Conservation (phyloP, 2,329 filamentous ascomycete genomes). For the Fusarium sulawesiense region DNA sequence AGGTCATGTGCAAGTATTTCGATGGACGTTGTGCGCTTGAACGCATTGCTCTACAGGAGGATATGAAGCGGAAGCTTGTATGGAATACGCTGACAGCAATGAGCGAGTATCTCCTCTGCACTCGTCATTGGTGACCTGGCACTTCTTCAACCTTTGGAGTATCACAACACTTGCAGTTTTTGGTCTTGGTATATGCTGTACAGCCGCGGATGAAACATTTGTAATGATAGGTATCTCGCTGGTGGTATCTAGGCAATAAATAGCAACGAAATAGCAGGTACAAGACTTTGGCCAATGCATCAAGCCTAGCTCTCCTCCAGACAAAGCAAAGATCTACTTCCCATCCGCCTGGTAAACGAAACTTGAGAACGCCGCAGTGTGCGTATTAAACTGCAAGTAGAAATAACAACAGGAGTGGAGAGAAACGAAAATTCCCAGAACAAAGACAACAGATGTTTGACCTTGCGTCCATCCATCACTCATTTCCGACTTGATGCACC, state of each 20-base stretch:
- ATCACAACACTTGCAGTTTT: slow-evolving; percentile 2
- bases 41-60: slow-evolving; percentile 85
- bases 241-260: slow-evolving; percentile 45
- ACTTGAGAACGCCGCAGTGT: slow-evolving; percentile 10
- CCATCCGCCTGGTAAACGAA: slow-evolving; percentile 19
- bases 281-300: slow-evolving; percentile 46
- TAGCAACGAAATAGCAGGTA: slow-evolving; percentile 43
- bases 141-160: background rate
- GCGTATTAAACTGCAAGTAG: slow-evolving; percentile 26
- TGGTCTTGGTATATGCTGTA: background rate
- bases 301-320: slow-evolving; percentile 29
- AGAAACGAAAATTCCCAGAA: slow-evolving; percentile 31
- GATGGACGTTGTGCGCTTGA: slow-evolving; percentile 88
- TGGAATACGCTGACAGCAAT: slow-evolving; percentile 74
- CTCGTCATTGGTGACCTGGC: slow-evolving; percentile 73
- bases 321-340: slow-evolving; percentile 22
- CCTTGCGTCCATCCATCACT: slow-evolving; percentile 33
- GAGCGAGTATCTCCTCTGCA: slow-evolving; percentile 74
- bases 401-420: slow-evolving; percentile 29
- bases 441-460: slow-evolving; percentile 23
- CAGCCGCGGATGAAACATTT: slow-evolving; percentile 24
- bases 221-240: slow-evolving; percentile 40
- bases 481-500: slow-evolving; percentile 24
- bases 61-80: slow-evolving; percentile 85
- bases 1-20: slow-evolving; percentile 83